A percentile compares a stretch with the other conserved stretches of the same genome.
These are phyloP conservation scores for Solanum hybrid DNA, from an alignment of 305 asterid genomes.

Conservation along the genomic window DNA sequence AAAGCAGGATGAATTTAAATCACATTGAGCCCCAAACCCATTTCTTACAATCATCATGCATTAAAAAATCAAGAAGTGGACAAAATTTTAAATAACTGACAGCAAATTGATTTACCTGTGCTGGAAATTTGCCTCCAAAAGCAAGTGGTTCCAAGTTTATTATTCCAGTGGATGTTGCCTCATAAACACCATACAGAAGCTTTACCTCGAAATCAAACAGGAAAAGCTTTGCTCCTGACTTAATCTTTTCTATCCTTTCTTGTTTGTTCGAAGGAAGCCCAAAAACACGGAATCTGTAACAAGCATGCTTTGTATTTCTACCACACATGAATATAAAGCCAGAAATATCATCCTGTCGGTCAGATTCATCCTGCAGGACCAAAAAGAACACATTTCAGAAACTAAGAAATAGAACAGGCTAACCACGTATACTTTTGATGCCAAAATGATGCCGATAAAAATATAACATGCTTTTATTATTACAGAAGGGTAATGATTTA, in stretches of 20 bases:
- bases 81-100: background rate
- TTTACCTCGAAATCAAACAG: constrained; percentile 55
- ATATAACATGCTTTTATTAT: background rate
- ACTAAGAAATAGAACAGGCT: background rate
- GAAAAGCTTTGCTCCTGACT: constrained; percentile 58
- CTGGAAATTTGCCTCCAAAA: constrained; percentile 64
- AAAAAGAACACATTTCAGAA: background rate
- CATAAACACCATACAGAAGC: constrained; percentile 65
- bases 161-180: constrained; percentile 57
- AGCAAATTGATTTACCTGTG: constrained; percentile 43
- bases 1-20: background rate
- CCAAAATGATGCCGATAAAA: background rate
- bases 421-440: background rate
- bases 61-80: background rate
- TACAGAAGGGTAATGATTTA: background rate
- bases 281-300: constrained; percentile 66
- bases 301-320: constrained; percentile 45
- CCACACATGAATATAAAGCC: constrained; percentile 77
- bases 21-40: background rate
- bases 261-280: constrained; percentile 53
- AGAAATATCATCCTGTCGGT: constrained; percentile 11
- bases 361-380: background rate
- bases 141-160: constrained; percentile 68
- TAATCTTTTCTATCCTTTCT: constrained; percentile 45
- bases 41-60: background rate